A percentile compares a stretch with the other conserved stretches of the same genome.
Conservation (phyloP, 148 eudicot species). For the Rheum nobile region DNA sequence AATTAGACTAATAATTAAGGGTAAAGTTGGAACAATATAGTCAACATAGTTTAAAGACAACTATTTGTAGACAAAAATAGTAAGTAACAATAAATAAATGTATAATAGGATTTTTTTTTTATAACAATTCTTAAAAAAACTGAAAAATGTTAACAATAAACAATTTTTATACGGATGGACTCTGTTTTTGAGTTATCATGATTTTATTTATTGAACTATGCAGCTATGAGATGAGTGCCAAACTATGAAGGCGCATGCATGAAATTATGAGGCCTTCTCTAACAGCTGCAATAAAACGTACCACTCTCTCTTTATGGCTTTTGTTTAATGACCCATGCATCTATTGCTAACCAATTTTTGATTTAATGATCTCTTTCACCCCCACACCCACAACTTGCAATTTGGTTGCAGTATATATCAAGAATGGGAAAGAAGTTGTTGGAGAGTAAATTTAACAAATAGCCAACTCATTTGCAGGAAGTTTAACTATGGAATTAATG, state of each 20-base stretch:
- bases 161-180: no score
- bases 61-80: no score
- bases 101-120: no score
- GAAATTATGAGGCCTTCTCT: background rate
- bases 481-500: background rate
- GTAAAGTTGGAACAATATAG: no score
- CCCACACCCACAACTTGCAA: background rate
- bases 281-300: background rate
- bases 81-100: no score
- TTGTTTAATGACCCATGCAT: constrained; percentile 2
- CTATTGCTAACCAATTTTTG: constrained; percentile 4
- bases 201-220: no score
- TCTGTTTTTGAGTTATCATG: no score
- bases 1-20: no score
- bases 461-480: background rate
- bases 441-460: background rate
- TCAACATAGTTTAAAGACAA: no score
- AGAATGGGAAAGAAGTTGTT: background rate
- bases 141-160: no score
- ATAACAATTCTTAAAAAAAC: no score
- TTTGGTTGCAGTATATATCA: background rate
- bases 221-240: background rate
- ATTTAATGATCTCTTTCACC: background rate
- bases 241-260: background rate
- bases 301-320: constrained; percentile 7